A percentile compares a stretch with the other conserved stretches of the same genome.
Evolutionary conservation across 1,139 yeast species (phyloP).

Genomic region (Nakaseomyces uthaithaninus): DNA sequence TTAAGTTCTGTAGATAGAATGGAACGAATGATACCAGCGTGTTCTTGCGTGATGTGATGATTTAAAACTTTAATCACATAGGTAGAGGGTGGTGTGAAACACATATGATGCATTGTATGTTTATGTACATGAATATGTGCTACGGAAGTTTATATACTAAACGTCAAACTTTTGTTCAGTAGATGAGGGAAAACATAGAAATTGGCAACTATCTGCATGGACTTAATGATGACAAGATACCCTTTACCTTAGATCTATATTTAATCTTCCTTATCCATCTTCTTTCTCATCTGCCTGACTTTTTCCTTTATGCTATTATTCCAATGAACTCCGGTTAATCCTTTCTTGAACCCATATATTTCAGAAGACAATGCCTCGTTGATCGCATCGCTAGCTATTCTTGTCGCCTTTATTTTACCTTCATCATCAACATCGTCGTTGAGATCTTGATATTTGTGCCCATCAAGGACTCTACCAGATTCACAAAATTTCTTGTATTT

Average conservation of each 20-base stretch:
- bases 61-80: too few species aligned
- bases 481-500: constrained; percentile 33
- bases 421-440: constrained; percentile 2
- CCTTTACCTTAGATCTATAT: background rate
- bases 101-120: background rate
- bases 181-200: too few species aligned
- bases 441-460: background rate
- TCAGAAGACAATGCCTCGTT: constrained; percentile 33
- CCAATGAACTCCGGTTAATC: constrained; percentile 37
- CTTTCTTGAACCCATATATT: constrained; percentile 35
- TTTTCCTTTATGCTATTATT: constrained; percentile 34
- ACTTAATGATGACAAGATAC: background rate
- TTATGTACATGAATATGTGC: too few species aligned
- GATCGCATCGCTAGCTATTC: constrained; percentile 26
- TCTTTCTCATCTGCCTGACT: constrained; percentile 32
- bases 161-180: too few species aligned
- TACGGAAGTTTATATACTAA: too few species aligned
- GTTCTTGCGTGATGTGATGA: too few species aligned
- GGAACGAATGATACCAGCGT: too few species aligned
- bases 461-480: constrained; percentile 5
- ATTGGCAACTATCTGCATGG: too few species aligned
- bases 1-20: background rate
- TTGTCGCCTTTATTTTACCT: constrained; percentile 10
- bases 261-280: constrained; percentile 14
- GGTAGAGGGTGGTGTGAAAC: too few species aligned